Conservation (phyloP, 2,329 filamentous ascomycete species). For the Fusarium brachygibbosum region DNA sequence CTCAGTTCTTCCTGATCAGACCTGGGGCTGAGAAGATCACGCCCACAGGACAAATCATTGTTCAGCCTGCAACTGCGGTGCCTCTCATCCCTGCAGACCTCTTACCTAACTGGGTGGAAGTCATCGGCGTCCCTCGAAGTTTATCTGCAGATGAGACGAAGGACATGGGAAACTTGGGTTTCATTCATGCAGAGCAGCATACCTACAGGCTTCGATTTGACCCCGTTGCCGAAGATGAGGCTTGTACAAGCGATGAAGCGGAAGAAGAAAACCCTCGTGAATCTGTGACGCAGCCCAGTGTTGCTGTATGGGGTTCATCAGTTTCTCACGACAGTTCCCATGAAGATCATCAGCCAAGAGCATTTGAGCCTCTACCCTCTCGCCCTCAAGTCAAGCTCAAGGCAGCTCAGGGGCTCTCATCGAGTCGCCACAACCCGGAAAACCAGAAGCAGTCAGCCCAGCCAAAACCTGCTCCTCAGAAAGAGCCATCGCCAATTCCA, state of each 20-base stretch:
- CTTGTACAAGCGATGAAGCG: constrained; percentile 6
- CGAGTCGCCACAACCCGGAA: constrained; percentile 36
- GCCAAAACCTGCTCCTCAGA: neutral
- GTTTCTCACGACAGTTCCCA: neutral
- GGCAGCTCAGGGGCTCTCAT: constrained; percentile 29
- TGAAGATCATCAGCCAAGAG: neutral
- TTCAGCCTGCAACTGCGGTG: constrained; percentile 57
- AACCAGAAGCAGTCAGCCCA: constrained; percentile 10
- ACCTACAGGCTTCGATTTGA: constrained; percentile 40
- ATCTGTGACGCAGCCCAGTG: neutral
- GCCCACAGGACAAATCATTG: constrained; percentile 38
- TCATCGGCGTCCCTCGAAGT: constrained; percentile 60
- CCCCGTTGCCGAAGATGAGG: constrained; percentile 4
- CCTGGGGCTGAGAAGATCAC: constrained; percentile 50
- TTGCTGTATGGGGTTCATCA: neutral
- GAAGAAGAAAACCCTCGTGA: neutral
- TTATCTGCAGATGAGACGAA: constrained; percentile 56
- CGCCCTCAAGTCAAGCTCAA: constrained; percentile 7
- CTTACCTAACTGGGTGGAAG: constrained; percentile 61
- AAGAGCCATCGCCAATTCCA: neutral
- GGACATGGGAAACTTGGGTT: constrained; percentile 58
- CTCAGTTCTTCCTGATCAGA: constrained; percentile 60
- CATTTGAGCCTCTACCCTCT: neutral
- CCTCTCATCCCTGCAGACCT: constrained; percentile 69
- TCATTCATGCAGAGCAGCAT: constrained; percentile 39